These are phyloP conservation scores for Spiraea crenata DNA, from an alignment of 331 rosid species.

Conservation along the genomic window DNA sequence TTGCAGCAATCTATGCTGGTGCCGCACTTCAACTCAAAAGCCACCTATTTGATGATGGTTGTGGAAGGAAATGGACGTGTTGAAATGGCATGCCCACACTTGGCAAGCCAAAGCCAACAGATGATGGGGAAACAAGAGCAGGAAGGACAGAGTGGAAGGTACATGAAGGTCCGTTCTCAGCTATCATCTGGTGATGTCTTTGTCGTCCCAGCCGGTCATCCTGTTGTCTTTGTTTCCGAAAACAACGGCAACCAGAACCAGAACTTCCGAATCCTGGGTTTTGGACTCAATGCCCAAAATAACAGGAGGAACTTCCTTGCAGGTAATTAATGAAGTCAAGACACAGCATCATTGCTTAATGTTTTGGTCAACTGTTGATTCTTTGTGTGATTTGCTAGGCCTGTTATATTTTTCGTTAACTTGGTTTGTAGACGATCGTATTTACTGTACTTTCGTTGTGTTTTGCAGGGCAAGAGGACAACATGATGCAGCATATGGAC, in stretches of 20 bases:
- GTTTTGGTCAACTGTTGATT: too few species aligned
- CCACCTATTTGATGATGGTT: constrained; percentile 32
- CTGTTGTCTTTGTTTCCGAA: constrained; percentile 40
- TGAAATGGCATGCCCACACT: constrained; percentile 52
- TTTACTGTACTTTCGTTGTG: background rate
- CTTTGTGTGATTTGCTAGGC: too few species aligned
- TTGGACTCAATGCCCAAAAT: constrained; percentile 44
- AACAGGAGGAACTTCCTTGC: constrained; percentile 37
- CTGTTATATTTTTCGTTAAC: too few species aligned
- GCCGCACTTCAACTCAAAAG: constrained; percentile 62
- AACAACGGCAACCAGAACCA: background rate
- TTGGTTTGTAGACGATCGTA: too few species aligned
- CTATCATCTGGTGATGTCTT: constrained; percentile 39
- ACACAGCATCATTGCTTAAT: background rate
- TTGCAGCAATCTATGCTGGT: constrained; percentile 52
- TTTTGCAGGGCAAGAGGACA: constrained; percentile 47
- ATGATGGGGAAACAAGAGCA: constrained; percentile 13
- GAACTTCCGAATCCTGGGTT: constrained; percentile 29
- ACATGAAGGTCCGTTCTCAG: constrained; percentile 22
- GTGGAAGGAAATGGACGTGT: constrained; percentile 45
- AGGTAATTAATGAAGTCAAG: background rate
- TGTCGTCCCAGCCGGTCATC: constrained; percentile 58
- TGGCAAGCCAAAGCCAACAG: constrained; percentile 23
- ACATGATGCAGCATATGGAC: constrained; percentile 41
- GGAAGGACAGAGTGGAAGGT: constrained; percentile 6